A percentile compares a stretch with the other conserved stretches of the same genome.
These are phyloP conservation scores for Madurella fahalii DNA, from an alignment of 2,329 filamentous ascomycete species.

Conservation along the genomic window DNA sequence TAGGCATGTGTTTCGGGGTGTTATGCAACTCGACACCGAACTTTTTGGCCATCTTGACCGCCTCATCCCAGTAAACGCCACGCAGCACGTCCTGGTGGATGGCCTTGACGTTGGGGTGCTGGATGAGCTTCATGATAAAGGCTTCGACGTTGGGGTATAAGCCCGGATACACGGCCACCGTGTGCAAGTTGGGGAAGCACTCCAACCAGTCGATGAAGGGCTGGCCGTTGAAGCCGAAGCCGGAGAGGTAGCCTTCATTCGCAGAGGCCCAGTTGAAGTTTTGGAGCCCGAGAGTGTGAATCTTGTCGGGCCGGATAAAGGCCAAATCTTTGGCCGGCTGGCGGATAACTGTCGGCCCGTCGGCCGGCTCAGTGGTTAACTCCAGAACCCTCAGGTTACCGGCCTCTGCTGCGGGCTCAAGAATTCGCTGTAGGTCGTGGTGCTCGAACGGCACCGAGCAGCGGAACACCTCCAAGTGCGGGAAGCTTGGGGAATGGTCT, in stretches of 20 bases:
- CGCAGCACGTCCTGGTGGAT: too few species aligned
- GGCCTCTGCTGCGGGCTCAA: constrained; percentile 7
- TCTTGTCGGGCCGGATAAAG: constrained; percentile 13
- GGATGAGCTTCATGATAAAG: constrained; percentile 16
- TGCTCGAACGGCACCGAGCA: constrained; percentile 2
- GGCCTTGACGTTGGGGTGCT: neutral
- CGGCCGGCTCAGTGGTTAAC: constrained; percentile 3
- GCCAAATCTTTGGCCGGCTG: constrained; percentile 9
- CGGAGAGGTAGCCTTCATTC: neutral
- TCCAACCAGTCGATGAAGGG: constrained; percentile 24
- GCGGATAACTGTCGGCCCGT: neutral
- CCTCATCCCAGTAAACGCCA: too few species aligned
- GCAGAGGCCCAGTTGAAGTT: constrained; percentile 20
- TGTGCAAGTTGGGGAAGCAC: constrained; percentile 20
- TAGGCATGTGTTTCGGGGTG: too few species aligned
- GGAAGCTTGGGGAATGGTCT: neutral
- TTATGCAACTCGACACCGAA: too few species aligned
- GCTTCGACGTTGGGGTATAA: neutral
- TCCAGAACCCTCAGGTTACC: constrained; percentile 21
- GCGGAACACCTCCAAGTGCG: constrained; percentile 22
- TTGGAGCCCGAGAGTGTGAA: constrained; percentile 22
- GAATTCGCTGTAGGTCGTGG: constrained; percentile 4
- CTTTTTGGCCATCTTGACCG: too few species aligned
- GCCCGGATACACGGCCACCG: constrained; percentile 20
- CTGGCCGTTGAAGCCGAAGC: constrained; percentile 17